Percentiles rank a stretch among this genome's conserved stretches.
Evolutionary conservation across 2,329 filamentous ascomycete species (phyloP).

Genomic region (Clonostachys solani): DNA sequence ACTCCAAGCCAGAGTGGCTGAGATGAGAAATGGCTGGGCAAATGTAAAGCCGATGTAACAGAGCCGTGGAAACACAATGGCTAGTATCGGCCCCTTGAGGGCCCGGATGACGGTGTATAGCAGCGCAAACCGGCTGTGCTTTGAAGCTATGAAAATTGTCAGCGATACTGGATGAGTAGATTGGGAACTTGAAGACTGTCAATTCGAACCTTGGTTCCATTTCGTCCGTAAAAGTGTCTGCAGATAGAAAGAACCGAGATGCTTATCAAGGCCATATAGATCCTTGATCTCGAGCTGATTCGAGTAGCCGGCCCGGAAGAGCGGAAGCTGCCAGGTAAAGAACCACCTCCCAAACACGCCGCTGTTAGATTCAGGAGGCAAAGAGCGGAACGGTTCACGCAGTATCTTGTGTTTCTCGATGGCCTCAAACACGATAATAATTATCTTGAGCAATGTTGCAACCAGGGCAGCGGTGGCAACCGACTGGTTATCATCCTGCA

Average conservation of each 20-base stretch:
- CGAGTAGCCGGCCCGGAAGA: slow-evolving; percentile 2
- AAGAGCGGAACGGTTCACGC: neutral
- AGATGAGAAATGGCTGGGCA: slow-evolving; percentile 16
- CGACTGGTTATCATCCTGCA: neutral
- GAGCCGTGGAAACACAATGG: slow-evolving; percentile 8
- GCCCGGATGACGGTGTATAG: slow-evolving; percentile 3
- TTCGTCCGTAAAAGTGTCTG: neutral
- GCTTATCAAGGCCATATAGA: slow-evolving; percentile 4
- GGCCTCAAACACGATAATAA: slow-evolving; percentile 2
- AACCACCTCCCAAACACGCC: slow-evolving; percentile 3
- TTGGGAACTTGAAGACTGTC: too few relatives aligned
- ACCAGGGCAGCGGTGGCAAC: slow-evolving; percentile 1
- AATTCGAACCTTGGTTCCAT: neutral
- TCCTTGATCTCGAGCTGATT: slow-evolving; percentile 2
- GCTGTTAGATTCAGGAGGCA: slow-evolving; percentile 4
- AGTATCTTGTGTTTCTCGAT: slow-evolving; percentile 2
- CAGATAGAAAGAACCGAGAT: slow-evolving; percentile 2
- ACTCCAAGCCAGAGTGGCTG: slow-evolving; percentile 10
- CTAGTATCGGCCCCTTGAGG: slow-evolving; percentile 3
- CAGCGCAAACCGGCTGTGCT: neutral
- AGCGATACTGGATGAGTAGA: too few relatives aligned
- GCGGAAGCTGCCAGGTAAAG: slow-evolving; percentile 4
- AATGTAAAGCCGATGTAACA: slow-evolving; percentile 16
- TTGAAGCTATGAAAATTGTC: neutral
- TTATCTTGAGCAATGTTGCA: slow-evolving; percentile 1